Evolutionary conservation across 73 alveolate genomes (phyloP).

Genomic region (Paramecium caudatum): DNA sequence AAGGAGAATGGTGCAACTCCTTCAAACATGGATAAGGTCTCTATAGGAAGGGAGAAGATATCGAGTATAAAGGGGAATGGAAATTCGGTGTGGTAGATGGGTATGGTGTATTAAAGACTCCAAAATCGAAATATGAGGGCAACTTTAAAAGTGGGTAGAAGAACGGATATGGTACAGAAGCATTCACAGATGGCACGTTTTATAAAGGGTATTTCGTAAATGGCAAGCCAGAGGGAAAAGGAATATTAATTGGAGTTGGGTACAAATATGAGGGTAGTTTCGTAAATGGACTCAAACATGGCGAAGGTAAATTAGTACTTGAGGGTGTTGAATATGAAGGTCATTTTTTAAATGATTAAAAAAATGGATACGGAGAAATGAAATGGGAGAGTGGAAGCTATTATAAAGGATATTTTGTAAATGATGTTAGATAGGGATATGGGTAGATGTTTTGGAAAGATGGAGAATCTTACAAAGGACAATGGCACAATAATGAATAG

Average conservation of each 20-base stretch:
- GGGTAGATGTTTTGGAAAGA: slow-evolving; percentile 52
- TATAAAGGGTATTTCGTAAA: slow-evolving; percentile 22
- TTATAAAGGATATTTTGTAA: background rate
- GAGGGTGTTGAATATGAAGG: background rate
- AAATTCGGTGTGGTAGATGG: slow-evolving; percentile 34
- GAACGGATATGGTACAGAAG: slow-evolving; percentile 36
- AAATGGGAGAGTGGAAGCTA: slow-evolving; percentile 46
- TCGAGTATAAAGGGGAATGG: slow-evolving; percentile 56
- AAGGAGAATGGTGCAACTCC: slow-evolving; percentile 85
- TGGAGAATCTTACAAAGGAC: slow-evolving; percentile 27
- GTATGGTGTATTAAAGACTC: background rate
- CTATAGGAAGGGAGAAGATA: slow-evolving; percentile 43
- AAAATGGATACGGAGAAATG: slow-evolving; percentile 25
- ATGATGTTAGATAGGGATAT: slow-evolving; percentile 45
- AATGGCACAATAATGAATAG: slow-evolving; percentile 10
- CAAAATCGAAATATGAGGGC: slow-evolving; percentile 40
- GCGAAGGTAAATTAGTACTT: background rate
- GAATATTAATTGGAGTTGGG: background rate
- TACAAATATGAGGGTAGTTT: slow-evolving; percentile 29
- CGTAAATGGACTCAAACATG: slow-evolving; percentile 41
- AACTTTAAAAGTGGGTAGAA: slow-evolving; percentile 29
- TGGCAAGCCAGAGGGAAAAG: slow-evolving; percentile 38
- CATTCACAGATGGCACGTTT: background rate
- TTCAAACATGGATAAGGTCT: slow-evolving; percentile 87
- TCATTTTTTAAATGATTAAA: background rate